Evolutionary conservation across 495 filamentous ascomycete species (phyloP), one percentile per base, ranked within the genome.

Genomic region (Penicillium mononematosum): DNA sequence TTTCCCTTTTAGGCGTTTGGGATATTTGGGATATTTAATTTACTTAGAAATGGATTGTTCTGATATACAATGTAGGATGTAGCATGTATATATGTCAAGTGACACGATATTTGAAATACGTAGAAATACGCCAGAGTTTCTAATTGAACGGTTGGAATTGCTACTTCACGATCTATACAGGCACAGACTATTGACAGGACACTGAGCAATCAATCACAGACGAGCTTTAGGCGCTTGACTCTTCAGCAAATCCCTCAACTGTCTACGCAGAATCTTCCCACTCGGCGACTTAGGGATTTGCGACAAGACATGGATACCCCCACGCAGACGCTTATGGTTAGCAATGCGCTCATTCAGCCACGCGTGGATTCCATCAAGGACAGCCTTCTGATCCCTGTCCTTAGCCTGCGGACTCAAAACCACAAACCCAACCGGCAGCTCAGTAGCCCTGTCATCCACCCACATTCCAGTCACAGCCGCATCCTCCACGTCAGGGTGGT

Each of bases 201-300:
- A 3, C 3, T 16, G 20, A 41, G 11, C 17, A 45, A 16, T 22
- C 29, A 14, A 32, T 56, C 50, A 67, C 41, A 67, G 38, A 17
- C 53, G 47, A 25, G 62, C 53, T 29, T 52, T 62, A 2, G 62
- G 56, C 20, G 44, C 54, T 32, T 58, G 65, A 48, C 45, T 65
- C 39, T 67, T 65, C 25, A 67, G 47, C 16, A 58, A 24, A 5
- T 78, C 67, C 53, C 81, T 79, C 56, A 84, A 59, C 29, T 91
- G 60, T 48, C 89, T 74, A 60, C 90, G 81, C 61, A 95, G 64
- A 53, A 95, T 88, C 79, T 95, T 95, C 4, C 90, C 90, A 71
- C 83, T 85, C 1, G 80, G 81, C 54, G 83, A 90, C 74, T 91
- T 92, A 10, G 90, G 91, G 7, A 95, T 78, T 60, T 80, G 77